Conservation (phyloP, 345 rosid genomes). For the Lumnitzera racemosa region DNA sequence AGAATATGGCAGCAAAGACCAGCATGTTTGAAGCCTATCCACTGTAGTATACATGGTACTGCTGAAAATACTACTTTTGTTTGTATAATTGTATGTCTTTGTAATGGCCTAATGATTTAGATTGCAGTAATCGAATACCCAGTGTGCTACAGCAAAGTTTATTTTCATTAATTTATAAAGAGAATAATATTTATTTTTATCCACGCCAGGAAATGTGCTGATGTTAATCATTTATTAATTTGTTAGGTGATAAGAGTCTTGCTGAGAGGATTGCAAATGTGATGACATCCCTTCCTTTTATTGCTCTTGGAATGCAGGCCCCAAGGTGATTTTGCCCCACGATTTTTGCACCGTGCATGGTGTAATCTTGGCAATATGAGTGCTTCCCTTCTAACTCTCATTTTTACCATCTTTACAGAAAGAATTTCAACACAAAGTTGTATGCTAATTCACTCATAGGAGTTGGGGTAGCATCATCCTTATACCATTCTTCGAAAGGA, state of each 20-base stretch:
- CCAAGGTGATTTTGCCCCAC: conserved; percentile 56
- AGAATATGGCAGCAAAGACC: conserved; percentile 95
- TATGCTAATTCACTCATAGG: conserved; percentile 95
- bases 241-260: conserved; percentile 57
- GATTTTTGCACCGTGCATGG: neutral
- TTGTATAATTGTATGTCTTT: neutral
- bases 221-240: neutral
- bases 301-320: conserved; percentile 73
- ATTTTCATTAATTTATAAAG: too few relatives aligned
- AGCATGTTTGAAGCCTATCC: conserved; percentile 74
- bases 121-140: too few relatives aligned
- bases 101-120: neutral
- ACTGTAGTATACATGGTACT: conserved; percentile 50
- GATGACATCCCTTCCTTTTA: conserved; percentile 87
- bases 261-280: conserved; percentile 76
- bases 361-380: neutral
- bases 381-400: neutral
- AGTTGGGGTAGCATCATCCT: conserved; percentile 79
- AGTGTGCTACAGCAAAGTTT: too few relatives aligned
- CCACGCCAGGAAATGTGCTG: too few relatives aligned
- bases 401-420: conserved; percentile 32
- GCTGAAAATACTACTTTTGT: neutral
- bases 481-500: conserved; percentile 91
- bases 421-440: conserved; percentile 53
- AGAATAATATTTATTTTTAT: too few relatives aligned